A percentile compares a stretch with the other conserved stretches of the same genome.
Evolutionary conservation across 75 land plant genomes (phyloP).

Genomic region (Azolla pinnata): DNA sequence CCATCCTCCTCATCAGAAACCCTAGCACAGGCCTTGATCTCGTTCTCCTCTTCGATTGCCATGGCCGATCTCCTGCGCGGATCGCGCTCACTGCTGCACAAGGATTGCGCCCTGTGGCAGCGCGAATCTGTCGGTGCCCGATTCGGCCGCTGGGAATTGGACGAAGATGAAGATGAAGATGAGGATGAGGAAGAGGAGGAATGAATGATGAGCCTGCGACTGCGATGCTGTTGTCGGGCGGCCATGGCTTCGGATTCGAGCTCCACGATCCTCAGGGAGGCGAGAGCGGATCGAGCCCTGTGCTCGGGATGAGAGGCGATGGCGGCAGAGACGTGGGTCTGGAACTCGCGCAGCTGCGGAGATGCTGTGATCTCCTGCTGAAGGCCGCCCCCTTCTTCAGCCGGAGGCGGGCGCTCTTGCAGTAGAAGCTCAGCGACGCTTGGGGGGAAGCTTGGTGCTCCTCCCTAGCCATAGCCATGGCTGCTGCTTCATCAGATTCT

Average conservation of each 20-base stretch:
- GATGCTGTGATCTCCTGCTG: constrained; percentile 10
- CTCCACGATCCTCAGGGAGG: constrained; percentile 19
- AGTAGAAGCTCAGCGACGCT: constrained; percentile 27
- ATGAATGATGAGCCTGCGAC: too few species aligned
- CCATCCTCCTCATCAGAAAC: not conserved
- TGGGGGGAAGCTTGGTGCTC: constrained; percentile 2
- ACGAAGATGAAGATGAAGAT: too few species aligned
- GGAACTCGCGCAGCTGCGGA: constrained; percentile 19
- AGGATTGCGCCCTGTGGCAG: too few species aligned
- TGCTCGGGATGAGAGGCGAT: constrained; percentile 26
- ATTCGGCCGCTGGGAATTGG: too few species aligned
- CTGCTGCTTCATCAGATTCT: too few species aligned
- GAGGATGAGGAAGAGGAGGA: too few species aligned
- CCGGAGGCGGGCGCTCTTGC: constrained; percentile 26
- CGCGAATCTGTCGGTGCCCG: too few species aligned
- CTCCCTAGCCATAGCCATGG: not conserved
- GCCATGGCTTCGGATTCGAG: not conserved
- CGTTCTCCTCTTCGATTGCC: too few species aligned
- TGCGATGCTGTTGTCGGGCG: too few species aligned
- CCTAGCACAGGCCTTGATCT: not conserved
- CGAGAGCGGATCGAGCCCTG: constrained; percentile 10
- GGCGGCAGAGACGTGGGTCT: constrained; percentile 9
- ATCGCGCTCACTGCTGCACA: too few species aligned
- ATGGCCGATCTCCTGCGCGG: too few species aligned
- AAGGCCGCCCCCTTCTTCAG: constrained; percentile 23